phyloP scores from a whole-genome alignment of 116 monocot species.

The Dioscorea cayenensis region DNA sequence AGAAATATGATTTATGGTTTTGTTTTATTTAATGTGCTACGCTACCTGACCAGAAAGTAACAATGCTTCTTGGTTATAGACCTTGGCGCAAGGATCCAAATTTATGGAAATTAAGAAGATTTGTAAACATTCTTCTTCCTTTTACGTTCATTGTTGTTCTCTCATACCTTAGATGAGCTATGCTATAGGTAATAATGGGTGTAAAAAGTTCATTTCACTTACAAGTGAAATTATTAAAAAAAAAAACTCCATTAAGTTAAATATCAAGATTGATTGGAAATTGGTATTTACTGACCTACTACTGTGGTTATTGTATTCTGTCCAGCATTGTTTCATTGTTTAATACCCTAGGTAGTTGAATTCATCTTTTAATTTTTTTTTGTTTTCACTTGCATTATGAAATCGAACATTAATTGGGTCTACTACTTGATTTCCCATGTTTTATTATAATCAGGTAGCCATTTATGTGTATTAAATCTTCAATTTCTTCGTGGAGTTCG shows the following conservation, averaged over 20 bases:
- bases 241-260: too few relatives aligned
- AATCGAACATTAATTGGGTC: not conserved
- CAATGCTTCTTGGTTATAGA: conserved; percentile 60
- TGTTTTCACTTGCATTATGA: too few relatives aligned
- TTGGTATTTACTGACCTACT: too few relatives aligned
- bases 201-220: too few relatives aligned
- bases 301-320: too few relatives aligned
- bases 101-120: conserved; percentile 53
- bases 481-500: not conserved
- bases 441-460: not conserved
- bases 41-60: conserved; percentile 46
- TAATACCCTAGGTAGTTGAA: too few relatives aligned
- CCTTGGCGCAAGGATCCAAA: conserved; percentile 73
- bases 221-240: too few relatives aligned
- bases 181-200: too few relatives aligned
- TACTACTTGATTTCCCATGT: not conserved
- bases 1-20: conserved; percentile 49
- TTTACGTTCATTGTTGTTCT: not conserved
- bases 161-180: too few relatives aligned
- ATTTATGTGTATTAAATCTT: not conserved
- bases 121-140: conserved; percentile 35
- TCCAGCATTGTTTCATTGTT: too few relatives aligned
- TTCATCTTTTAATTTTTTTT: too few relatives aligned
- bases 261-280: too few relatives aligned
- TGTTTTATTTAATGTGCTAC: conserved; percentile 52